Evolutionary conservation across 2,329 filamentous ascomycete species (phyloP).

Genomic region (Fragosphaeria purpurea): DNA sequence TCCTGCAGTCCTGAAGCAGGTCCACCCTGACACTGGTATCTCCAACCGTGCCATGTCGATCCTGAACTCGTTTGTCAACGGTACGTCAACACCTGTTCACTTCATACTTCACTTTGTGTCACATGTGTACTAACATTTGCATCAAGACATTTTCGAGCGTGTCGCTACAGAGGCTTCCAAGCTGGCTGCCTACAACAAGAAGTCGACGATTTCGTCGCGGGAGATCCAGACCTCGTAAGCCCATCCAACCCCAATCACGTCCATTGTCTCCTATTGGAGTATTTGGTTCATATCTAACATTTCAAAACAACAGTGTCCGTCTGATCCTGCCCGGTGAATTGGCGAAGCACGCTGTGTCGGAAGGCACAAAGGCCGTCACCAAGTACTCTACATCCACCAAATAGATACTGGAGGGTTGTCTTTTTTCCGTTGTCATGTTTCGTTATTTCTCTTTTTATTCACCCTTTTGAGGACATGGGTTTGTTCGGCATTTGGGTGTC

Average conservation of each 20-base stretch:
- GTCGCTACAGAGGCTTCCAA: slow-evolving; percentile 98
- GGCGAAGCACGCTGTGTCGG: slow-evolving; percentile 98
- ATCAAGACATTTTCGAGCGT: slow-evolving; percentile 94
- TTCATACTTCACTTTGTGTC: no score
- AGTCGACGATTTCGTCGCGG: slow-evolving; percentile 98
- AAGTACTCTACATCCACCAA: slow-evolving; percentile 99
- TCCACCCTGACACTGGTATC: slow-evolving; percentile 99
- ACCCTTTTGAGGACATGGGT: slow-evolving; percentile 31
- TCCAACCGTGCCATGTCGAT: slow-evolving; percentile 99
- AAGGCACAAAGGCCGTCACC: slow-evolving; percentile 99
- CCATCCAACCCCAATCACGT: no score
- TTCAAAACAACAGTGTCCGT: slow-evolving; percentile 64
- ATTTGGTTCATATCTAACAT: slow-evolving; percentile 18
- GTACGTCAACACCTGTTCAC: slow-evolving; percentile 38
- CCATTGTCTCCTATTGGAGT: no score
- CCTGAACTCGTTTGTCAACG: slow-evolving; percentile 99
- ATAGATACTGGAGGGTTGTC: slow-evolving; percentile 50
- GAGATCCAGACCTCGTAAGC: slow-evolving; percentile 94
- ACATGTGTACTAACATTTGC: slow-evolving; percentile 13
- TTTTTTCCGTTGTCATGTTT: slow-evolving; percentile 33
- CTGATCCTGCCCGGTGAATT: slow-evolving; percentile 97
- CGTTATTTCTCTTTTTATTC: slow-evolving; percentile 35
- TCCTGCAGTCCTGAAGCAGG: slow-evolving; percentile 87
- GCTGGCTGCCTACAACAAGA: slow-evolving; percentile 99
- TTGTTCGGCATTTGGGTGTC: slow-evolving; percentile 48